Evolutionary conservation across 129 eudicot genomes (phyloP), one percentile per base, ranked within the genome.

Genomic region (Tanacetum coccineum): DNA sequence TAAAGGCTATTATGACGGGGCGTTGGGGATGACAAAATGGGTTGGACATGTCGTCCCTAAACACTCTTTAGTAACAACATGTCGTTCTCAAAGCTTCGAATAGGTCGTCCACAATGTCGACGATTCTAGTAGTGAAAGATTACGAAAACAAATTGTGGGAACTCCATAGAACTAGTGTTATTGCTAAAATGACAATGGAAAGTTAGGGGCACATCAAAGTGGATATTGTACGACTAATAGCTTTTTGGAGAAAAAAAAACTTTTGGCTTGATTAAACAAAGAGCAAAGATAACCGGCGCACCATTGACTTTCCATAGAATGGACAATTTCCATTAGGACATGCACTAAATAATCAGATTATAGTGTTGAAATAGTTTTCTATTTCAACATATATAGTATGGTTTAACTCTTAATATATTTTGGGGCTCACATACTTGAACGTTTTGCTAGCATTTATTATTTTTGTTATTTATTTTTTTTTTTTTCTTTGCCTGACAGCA

Each of bases 141-240:
- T 17, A 10, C 6, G n/a, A 1, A 22, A 2, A 22, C 1, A 2
- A 22, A 22, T 22, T 22, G 1, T 22, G 25, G 25, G 25, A 22
- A 22, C 9, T 5, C 40, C 40, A 36, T 6, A 36, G 40, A 36
- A 9, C 40, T 36, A 36, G 40, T 6, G 40, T 36, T 36, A 36
- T 36, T 36, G 40, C 9, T 19, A 28, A 47, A 19, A 46, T 74
- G 73, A 74, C 78, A 40, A 39, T 26, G 6, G 57, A 55, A 66
- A 59, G 28, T 59, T 20, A 61, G 68, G 67, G 67, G 49, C 62
- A 59, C 18, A 36, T 36, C 9, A 21, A 67, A 67, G 78, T 74
- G 52, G 74, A 67, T 67, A 59, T 45, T 47, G 79, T 74, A 74
- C 73, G 73, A 30, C 59, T 55, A 58, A 66, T 58, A 47, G 74